Conservation (phyloP, 2,329 filamentous ascomycete species). For the Verticillium isaacii region DNA sequence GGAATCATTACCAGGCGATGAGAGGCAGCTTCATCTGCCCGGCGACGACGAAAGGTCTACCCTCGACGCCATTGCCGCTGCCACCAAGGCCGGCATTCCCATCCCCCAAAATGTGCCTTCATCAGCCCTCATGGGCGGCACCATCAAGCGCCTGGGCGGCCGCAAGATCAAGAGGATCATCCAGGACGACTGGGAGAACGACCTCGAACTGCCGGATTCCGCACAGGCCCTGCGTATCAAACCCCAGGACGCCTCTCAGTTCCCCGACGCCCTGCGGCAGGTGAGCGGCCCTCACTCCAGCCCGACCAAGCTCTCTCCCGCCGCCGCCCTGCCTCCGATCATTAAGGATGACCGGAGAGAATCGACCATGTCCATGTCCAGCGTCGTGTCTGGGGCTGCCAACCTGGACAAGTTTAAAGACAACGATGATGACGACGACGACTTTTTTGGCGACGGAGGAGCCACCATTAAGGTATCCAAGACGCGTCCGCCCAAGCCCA, state of each 20-base stretch:
- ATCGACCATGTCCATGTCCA: constrained; percentile 24
- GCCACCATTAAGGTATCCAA: constrained; percentile 67
- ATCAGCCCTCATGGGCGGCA: constrained; percentile 85
- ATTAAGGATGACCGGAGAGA: constrained; percentile 22
- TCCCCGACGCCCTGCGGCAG: constrained; percentile 65
- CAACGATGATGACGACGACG: constrained; percentile 53
- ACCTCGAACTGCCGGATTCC: constrained; percentile 62
- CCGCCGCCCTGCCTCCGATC: constrained; percentile 23
- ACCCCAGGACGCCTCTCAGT: constrained; percentile 51
- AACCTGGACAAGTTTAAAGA: constrained; percentile 63
- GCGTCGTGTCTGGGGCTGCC: constrained; percentile 38
- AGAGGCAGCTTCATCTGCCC: constrained; percentile 82
- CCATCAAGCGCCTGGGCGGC: constrained; percentile 83
- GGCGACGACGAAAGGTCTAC: constrained; percentile 83
- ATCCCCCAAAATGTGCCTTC: constrained; percentile 81
- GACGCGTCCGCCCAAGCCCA: constrained; percentile 43
- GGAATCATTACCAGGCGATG: constrained; percentile 70
- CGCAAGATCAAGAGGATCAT: constrained; percentile 68
- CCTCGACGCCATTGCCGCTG: constrained; percentile 79
- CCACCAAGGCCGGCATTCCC: constrained; percentile 85
- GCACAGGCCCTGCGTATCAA: constrained; percentile 62
- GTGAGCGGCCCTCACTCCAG: constrained; percentile 54
- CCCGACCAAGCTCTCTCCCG: constrained; percentile 33
- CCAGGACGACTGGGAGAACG: constrained; percentile 78
- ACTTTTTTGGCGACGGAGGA: constrained; percentile 58